These are phyloP conservation scores for Dothiorella sarmentorum DNA, from an alignment of 2,329 filamentous ascomycete genomes.

Conservation along the genomic window DNA sequence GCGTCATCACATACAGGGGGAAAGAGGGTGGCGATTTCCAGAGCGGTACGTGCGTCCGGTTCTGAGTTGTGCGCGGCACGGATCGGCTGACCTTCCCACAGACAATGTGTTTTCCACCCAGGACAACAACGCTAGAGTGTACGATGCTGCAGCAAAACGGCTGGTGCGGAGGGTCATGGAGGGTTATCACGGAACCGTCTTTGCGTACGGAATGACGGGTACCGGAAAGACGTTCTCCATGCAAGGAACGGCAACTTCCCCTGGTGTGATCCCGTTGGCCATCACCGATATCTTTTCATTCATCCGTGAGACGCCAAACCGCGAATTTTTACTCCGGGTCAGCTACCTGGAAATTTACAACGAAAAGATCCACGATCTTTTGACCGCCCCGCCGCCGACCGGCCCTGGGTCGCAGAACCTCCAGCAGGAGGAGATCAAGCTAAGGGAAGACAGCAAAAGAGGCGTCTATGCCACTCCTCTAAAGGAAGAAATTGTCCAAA, in stretches of 20 bases:
- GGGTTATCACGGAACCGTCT: slow-evolving; percentile 96
- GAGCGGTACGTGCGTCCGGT: slow-evolving; percentile 64
- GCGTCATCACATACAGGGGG: slow-evolving; percentile 77
- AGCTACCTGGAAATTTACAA: slow-evolving; percentile 99
- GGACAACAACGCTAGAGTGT: slow-evolving; percentile 92
- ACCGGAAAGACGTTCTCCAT: slow-evolving; percentile 99
- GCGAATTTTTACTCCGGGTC: slow-evolving; percentile 90
- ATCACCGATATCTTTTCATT: slow-evolving; percentile 99
- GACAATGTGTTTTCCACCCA: slow-evolving; percentile 96
- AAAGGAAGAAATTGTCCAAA: slow-evolving; percentile 98
- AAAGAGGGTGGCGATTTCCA: slow-evolving; percentile 89
- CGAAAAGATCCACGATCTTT: slow-evolving; percentile 89
- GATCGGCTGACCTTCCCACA: slow-evolving; percentile 37
- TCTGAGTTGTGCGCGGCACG: slow-evolving; percentile 12
- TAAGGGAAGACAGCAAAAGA: slow-evolving; percentile 92
- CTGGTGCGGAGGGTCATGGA: slow-evolving; percentile 97
- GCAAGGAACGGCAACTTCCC: slow-evolving; percentile 94
- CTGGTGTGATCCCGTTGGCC: slow-evolving; percentile 92
- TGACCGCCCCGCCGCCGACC: slow-evolving; percentile 66
- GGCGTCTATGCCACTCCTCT: slow-evolving; percentile 94
- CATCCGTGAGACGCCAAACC: slow-evolving; percentile 90
- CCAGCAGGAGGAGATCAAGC: slow-evolving; percentile 88
- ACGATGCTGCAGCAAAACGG: slow-evolving; percentile 90
- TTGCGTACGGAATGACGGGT: slow-evolving; percentile 98
- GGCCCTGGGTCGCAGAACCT: slow-evolving; percentile 44